Conservation (phyloP, 2,329 filamentous ascomycete species). For the Dactylellina leptospora region DNA sequence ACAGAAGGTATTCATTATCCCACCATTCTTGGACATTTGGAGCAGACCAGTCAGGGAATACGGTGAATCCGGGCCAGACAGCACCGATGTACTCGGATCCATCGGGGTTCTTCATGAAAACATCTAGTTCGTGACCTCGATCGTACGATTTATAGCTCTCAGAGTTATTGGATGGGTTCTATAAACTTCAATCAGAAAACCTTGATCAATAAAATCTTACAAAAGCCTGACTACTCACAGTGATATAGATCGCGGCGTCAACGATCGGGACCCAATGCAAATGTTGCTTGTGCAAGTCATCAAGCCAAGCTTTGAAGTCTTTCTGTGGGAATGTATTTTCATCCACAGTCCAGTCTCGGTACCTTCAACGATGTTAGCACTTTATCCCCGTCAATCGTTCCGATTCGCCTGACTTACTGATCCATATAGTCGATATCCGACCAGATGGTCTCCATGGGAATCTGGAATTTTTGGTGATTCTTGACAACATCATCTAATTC, state of each 20-base stretch:
- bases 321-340: constrained; percentile 69
- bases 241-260: constrained; percentile 68
- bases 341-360: constrained; percentile 72
- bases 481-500: constrained; percentile 65
- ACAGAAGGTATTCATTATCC: constrained; percentile 72
- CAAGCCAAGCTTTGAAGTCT: constrained; percentile 72
- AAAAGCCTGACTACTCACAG: background rate
- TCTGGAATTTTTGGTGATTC: constrained; percentile 72
- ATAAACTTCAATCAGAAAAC: background rate
- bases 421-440: constrained; percentile 79
- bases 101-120: constrained; percentile 67
- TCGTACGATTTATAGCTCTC: constrained; percentile 69
- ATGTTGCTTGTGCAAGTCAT: constrained; percentile 71
- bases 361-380: constrained; percentile 47
- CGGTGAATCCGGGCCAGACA: constrained; percentile 79
- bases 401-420: constrained; percentile 39
- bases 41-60: constrained; percentile 82
- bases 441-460: constrained; percentile 78
- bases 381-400: background rate
- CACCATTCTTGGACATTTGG: constrained; percentile 72
- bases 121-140: constrained; percentile 68
- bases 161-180: constrained; percentile 60
- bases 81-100: constrained; percentile 70
- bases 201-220: background rate
- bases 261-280: constrained; percentile 82